These are phyloP conservation scores for Neoarthrinium moseri DNA, from an alignment of 2,329 filamentous ascomycete species.

Conservation along the genomic window DNA sequence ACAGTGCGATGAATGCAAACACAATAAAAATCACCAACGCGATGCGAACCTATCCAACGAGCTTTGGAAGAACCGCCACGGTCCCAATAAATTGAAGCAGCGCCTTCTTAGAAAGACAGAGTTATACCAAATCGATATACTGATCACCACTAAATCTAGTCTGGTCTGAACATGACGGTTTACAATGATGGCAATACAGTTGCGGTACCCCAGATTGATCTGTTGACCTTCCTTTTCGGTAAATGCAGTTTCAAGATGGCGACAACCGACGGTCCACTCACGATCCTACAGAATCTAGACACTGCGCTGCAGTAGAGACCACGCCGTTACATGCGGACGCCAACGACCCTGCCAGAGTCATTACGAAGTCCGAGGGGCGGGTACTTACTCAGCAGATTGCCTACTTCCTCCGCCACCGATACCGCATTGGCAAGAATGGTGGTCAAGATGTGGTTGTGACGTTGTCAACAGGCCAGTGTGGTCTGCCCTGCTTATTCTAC, in stretches of 20 bases:
- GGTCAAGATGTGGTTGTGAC: background rate
- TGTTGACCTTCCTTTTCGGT: background rate
- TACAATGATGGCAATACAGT: too few species aligned
- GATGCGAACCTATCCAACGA: too few species aligned
- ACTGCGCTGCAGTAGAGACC: background rate
- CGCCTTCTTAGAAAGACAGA: too few species aligned
- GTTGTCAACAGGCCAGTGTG: background rate
- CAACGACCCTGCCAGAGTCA: background rate
- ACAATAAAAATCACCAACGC: too few species aligned
- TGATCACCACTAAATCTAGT: too few species aligned
- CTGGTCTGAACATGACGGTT: too few species aligned
- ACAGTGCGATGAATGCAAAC: too few species aligned
- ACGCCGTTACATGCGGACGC: background rate
- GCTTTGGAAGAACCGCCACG: too few species aligned
- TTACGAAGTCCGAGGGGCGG: background rate
- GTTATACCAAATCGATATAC: too few species aligned
- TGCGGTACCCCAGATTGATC: background rate
- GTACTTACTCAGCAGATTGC: background rate
- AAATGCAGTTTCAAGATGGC: background rate
- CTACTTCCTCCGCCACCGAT: background rate
- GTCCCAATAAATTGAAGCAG: too few species aligned
- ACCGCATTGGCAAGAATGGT: background rate
- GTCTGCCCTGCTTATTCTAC: background rate
- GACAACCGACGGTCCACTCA: background rate
- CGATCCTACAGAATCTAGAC: background rate